Evolutionary conservation across 768 basidiomycete species (phyloP).

Genomic region (Russula vinacea): DNA sequence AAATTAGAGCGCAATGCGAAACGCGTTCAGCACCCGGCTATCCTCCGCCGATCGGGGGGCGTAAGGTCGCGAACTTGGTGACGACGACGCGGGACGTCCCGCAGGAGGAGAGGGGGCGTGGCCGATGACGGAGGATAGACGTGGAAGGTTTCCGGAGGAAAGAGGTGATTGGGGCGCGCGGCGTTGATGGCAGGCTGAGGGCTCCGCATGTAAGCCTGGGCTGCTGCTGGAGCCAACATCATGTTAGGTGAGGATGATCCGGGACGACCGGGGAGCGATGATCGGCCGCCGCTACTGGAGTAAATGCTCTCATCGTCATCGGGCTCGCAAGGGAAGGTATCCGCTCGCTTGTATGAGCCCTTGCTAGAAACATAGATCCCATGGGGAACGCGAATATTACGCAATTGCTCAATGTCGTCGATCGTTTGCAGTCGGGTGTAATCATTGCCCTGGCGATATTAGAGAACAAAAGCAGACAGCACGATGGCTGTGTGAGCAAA

Average conservation of each 20-base stretch:
- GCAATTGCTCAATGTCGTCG: conserved; percentile 72
- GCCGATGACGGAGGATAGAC: conserved; percentile 28
- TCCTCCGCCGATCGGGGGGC: conserved; percentile 38
- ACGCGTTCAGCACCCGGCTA: conserved; percentile 38
- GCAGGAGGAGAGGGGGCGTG: conserved; percentile 22
- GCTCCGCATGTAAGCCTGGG: conserved; percentile 16
- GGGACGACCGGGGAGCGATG: conserved; percentile 18
- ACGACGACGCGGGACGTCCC: conserved; percentile 18
- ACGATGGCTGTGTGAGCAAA: conserved; percentile 12
- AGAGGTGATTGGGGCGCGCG: conserved; percentile 20
- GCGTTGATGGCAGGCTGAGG: not conserved
- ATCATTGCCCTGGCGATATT: conserved; percentile 55
- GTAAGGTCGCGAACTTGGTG: conserved; percentile 30
- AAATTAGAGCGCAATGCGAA: conserved; percentile 36
- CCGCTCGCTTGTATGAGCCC: conserved; percentile 34
- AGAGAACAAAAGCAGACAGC: conserved; percentile 1
- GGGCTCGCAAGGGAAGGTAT: conserved; percentile 34
- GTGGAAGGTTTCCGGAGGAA: conserved; percentile 24
- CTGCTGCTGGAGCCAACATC: conserved; percentile 10
- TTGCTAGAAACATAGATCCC: conserved; percentile 75
- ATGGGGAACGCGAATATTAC: conserved; percentile 60
- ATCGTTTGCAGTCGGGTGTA: conserved; percentile 67
- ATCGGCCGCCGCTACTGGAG: conserved; percentile 23
- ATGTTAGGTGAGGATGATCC: conserved; percentile 22
- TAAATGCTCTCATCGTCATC: conserved; percentile 33